Conservation (phyloP, 2,329 filamentous ascomycete species). For the Pseudogymnoascus sp. region DNA sequence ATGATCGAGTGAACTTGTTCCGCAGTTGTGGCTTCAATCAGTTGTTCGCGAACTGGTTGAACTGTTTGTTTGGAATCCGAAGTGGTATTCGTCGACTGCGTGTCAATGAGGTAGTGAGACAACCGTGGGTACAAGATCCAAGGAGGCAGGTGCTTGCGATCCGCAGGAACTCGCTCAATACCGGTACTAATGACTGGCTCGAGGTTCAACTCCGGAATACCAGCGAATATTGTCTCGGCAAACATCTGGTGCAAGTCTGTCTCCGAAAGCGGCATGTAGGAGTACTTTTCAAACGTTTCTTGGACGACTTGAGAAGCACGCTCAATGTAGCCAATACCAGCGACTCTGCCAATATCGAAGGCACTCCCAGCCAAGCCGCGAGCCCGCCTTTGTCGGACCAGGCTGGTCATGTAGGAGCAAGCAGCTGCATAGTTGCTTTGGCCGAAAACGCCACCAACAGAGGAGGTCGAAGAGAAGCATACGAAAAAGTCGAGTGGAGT, state of each 20-base stretch:
- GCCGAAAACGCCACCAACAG: slow-evolving; percentile 1
- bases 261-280: slow-evolving; percentile 16
- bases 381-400: background rate
- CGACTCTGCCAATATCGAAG: slow-evolving; percentile 17
- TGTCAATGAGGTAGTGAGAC: slow-evolving; percentile 15
- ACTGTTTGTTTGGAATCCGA: slow-evolving; percentile 9
- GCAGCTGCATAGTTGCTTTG: slow-evolving; percentile 14
- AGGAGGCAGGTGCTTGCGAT: slow-evolving; percentile 10
- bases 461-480: background rate
- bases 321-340: slow-evolving; percentile 12
- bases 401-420: slow-evolving; percentile 11
- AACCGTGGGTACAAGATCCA: slow-evolving; percentile 24
- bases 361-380: slow-evolving; percentile 14
- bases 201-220: background rate
- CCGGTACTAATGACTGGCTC: slow-evolving; percentile 2
- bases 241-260: slow-evolving; percentile 20
- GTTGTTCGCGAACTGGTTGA: background rate
- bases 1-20: background rate
- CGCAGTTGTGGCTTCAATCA: background rate
- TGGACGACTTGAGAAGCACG: slow-evolving; percentile 13
- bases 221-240: slow-evolving; percentile 11
- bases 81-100: background rate
- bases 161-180: slow-evolving; percentile 8
- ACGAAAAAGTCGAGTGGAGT: slow-evolving; percentile 13
- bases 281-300: slow-evolving; percentile 8